Percentiles rank a stretch among this genome's conserved stretches.
Evolutionary conservation across 805 yeast species (phyloP).

Genomic region (Debaryomyces castellii): DNA sequence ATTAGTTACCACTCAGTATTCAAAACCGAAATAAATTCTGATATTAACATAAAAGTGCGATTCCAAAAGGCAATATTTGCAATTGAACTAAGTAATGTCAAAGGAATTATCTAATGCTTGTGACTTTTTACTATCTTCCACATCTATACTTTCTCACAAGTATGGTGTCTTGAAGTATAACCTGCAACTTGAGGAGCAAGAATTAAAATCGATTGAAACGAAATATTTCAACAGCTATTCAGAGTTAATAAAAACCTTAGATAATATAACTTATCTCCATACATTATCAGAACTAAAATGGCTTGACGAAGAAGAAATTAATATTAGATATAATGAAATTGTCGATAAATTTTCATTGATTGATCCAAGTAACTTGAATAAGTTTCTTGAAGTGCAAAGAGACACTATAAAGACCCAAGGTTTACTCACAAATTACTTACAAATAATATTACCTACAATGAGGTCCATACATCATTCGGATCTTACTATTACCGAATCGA

Average conservation of each 20-base stretch:
- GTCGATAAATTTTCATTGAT: slow-evolving; percentile 8
- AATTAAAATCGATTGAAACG: slow-evolving; percentile 18
- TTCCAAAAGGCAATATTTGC: neutral
- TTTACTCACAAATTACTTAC: slow-evolving; percentile 24
- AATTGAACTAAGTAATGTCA: slow-evolving; percentile 10
- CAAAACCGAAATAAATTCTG: neutral
- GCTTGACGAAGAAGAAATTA: slow-evolving; percentile 12
- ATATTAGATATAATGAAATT: slow-evolving; percentile 14
- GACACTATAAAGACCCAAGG: slow-evolving; percentile 22
- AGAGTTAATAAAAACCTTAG: slow-evolving; percentile 21
- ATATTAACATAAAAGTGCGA: slow-evolving; percentile 2
- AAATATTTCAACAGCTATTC: slow-evolving; percentile 24
- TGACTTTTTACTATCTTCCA: slow-evolving; percentile 18
- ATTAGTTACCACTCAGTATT: neutral
- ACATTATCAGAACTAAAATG: slow-evolving; percentile 19
- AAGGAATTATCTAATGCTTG: slow-evolving; percentile 19
- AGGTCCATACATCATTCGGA: slow-evolving; percentile 31
- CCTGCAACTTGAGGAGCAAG: slow-evolving; percentile 1
- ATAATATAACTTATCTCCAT: slow-evolving; percentile 29
- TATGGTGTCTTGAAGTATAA: slow-evolving; percentile 30
- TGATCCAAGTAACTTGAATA: slow-evolving; percentile 11
- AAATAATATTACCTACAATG: slow-evolving; percentile 30
- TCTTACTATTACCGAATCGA: slow-evolving; percentile 26
- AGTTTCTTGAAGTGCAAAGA: slow-evolving; percentile 19
- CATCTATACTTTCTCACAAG: slow-evolving; percentile 26